Base-by-base conservation (phyloP, 2,329 filamentous ascomycete species). In the Alternaria hordeiaustralica region DNA sequence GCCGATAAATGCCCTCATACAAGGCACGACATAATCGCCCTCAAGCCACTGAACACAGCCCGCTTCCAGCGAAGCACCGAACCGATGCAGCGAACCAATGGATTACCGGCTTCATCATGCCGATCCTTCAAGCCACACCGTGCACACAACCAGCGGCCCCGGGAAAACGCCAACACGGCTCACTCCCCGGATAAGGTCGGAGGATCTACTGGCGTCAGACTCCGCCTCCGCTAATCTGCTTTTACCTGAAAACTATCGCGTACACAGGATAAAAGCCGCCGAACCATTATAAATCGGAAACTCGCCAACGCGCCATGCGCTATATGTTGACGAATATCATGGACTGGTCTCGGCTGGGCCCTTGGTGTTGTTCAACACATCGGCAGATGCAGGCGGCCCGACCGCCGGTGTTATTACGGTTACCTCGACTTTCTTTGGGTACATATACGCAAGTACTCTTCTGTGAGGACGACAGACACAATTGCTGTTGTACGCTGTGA, bases 361-460 rank as follows among this genome's bases (percentile, higher is more conserved):
- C 26, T 49, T 58, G 44, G 26, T 41, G 15, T 12, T 21, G 20
- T 33, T 33, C 28, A 33, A 33, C 50, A 51, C 33, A 50, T 46
- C 61, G 61, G 61, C 61, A 63, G 51, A 45, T 44, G 45, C 23
- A 21, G 25, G 26, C 45, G 44, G 51, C 21, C 44, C 44, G 33
- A 53, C n/a, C 43, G 21, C 23, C 33, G 50, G 57, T 49, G 6
- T 51, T 20, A 50, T 60, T 63, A 63, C 50, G 50, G 44, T 23
- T 20, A 25, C 15, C 23, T 20, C n/a, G 13, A n/a, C 21, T 15
- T 44, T 11, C 21, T n/a, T 10, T 30, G 36, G 51, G 58, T 50
- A 56, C 28, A 50, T 60, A 59, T 44, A 51, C 28, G 4, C 18
- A 13, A 58, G 30, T 55, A 43, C 45, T 15, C 28, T 20, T 26